Conservation (phyloP, 352 stramenopile genomes). For the Phytophthora uliginosa region DNA sequence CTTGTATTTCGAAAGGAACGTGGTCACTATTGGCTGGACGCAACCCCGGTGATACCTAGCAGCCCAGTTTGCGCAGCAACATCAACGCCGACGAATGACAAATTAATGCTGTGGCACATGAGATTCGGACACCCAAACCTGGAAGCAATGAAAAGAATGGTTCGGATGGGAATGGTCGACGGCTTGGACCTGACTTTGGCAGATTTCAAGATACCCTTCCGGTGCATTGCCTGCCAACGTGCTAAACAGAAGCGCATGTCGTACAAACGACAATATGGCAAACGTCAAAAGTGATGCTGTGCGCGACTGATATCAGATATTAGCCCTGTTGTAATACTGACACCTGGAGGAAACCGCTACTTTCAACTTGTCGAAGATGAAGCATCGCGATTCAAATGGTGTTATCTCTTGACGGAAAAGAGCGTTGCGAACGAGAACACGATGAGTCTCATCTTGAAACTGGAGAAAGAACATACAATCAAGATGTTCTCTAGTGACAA, state of each 20-base stretch:
- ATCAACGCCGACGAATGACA: neutral
- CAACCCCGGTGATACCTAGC: neutral
- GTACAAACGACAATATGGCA: neutral
- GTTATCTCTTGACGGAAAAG: neutral
- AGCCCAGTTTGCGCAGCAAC: neutral
- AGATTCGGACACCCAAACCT: neutral
- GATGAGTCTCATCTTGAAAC: neutral
- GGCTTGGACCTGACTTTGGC: neutral
- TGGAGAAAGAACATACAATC: neutral
- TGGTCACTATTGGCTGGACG: neutral
- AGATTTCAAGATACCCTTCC: neutral
- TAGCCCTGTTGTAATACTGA: neutral
- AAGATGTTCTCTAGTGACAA: slow-evolving; percentile 8
- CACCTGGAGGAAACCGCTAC: slow-evolving; percentile 2
- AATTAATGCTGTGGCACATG: neutral
- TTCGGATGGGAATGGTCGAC: neutral
- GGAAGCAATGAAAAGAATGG: neutral
- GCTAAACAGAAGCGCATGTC: slow-evolving; percentile 3
- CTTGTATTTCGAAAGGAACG: neutral
- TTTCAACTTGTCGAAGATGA: slow-evolving; percentile 5
- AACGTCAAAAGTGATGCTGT: slow-evolving; percentile 1
- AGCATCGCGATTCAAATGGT: slow-evolving; percentile 2
- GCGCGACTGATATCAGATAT: slow-evolving; percentile 5
- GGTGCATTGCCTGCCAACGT: slow-evolving; percentile 9
- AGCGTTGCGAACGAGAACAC: neutral